Evolutionary conservation across 352 stramenopile genomes (phyloP).

Genomic region (Phytophthora cajani): DNA sequence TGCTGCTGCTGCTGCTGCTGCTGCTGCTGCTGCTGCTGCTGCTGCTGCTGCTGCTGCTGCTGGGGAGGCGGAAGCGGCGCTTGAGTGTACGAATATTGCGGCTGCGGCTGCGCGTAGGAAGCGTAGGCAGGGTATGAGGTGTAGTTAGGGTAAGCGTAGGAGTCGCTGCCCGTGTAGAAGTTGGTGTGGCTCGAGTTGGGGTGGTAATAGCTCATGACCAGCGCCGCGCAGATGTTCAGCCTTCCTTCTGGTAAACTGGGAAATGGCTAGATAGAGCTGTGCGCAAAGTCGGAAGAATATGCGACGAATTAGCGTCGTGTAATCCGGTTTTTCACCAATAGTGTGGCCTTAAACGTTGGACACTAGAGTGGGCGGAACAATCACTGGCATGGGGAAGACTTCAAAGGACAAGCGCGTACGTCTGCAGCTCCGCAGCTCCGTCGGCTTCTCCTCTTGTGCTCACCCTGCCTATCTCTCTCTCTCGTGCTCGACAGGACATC

Average conservation of each 20-base stretch:
- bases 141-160: constrained; percentile 27
- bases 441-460: background rate
- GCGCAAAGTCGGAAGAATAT: constrained; percentile 1
- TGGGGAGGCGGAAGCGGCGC: constrained; percentile 1
- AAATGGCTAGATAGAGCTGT: background rate
- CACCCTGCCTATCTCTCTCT: background rate
- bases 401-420: constrained; percentile 93
- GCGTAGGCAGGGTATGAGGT: constrained; percentile 23
- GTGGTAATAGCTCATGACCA: constrained; percentile 35
- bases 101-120: constrained; percentile 10
- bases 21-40: too few relatives aligned
- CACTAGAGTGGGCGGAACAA: constrained; percentile 20
- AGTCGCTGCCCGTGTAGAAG: constrained; percentile 9
- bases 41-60: constrained; percentile 3
- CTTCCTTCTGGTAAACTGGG: background rate
- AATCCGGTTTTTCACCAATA: constrained; percentile 14
- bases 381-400: constrained; percentile 77
- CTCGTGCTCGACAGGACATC: constrained; percentile 68
- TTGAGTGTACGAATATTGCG: constrained; percentile 18
- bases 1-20: too few relatives aligned
- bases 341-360: constrained; percentile 6
- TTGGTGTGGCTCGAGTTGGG: constrained; percentile 16
- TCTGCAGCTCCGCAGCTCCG: constrained; percentile 6
- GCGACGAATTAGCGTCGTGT: constrained; percentile 16
- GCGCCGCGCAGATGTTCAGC: background rate